Base-by-base conservation (phyloP, 2,329 filamentous ascomycete species). In the Graphilbum fragrans region DNA sequence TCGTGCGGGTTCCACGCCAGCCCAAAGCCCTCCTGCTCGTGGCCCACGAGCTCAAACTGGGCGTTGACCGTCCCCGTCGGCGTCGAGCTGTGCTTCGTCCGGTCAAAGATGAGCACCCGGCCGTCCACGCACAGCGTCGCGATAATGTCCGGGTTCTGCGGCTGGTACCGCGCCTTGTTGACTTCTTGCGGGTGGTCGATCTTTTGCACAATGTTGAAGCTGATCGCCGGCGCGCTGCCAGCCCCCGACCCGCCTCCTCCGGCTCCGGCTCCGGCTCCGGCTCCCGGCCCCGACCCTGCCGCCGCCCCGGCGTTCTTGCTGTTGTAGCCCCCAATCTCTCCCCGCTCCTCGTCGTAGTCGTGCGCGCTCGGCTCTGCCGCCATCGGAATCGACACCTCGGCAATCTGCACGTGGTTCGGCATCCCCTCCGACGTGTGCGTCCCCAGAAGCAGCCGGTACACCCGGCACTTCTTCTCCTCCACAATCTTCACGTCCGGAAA, bases 81-180 rank as follows among this genome's bases (percentile, higher is more conserved):
- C 47, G 80, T 68, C 42, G 81, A 77, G 38, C 82, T 81, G 59
- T 96, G 90, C 70, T 95, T 96, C 41, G 90, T 94, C 50, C 90
- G 81, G 65, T 98, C 92, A 65, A 93, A 98, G 51, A 98, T 79
- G 58, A 96, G 78, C 34, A 95, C 84, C 50, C 79, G 82, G 47
- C 86, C 84, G 58, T 95, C 85, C 8, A 86, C 77, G 49, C 86
- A 87, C 63, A 95, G 80, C 0, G 92, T 95, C 3, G 92, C 92
- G 53, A 98, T 93, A 44, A 98, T 80, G 55, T 98, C 87, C 5
- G 90, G 87, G 56, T 98, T 98, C 59, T 96, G 90, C 12, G 92
- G 92, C 62, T 95, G 88, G 58, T 96, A 96, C 51, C 92, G 81
- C 16, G 92, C 93, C 67, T 96, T 98, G 72, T 98, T 98, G 58